Evolutionary conservation across 768 basidiomycete genomes (phyloP), one percentile per base, ranked within the genome.

Genomic region (Pleurotus eryngii): DNA sequence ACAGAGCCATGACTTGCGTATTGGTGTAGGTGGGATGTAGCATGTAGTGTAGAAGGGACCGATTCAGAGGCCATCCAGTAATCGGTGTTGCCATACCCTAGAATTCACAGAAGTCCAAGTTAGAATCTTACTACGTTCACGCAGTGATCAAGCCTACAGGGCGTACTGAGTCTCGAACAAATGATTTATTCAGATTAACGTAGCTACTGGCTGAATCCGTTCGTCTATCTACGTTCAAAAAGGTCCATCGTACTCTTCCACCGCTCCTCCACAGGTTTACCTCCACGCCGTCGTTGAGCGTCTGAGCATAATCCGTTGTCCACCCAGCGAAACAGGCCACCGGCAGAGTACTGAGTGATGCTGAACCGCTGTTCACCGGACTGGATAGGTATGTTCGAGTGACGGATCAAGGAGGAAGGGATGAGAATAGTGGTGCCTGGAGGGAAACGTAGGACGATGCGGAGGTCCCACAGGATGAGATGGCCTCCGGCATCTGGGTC

Each of bases 301-400:
- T 58, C 45, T n/a, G 58, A 20, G 30, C 24, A n/a, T 35, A 24
- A 50, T 18, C 66, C 66, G 48, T 64, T 61, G 1, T 57, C 27
- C 3, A 61, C 62, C 63, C 64, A 68, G 3, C 67, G 58, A 49
- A 64, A 63, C 3, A 68, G 43, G 3, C 65, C 64, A 8, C 64
- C 66, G 8, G 66, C 60, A 22, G 60, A 48, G 55, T 65, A 68
- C 40, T 67, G 66, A 2, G 62, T 64, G 46, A 68, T 26, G 1
- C 63, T 61, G 20, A 43, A 48, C 1, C 62, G 57, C 3, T 9
- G 47, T 26, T 66, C 65, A 14, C 51, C 45, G 11, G 11, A 9
- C 30, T 50, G 55, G 15, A 57, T 49, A 9, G 60, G 55, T 15
- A 43, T 35, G 17, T 55, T 61, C 14, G 60, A 55, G 49, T 66